Evolutionary conservation across 1,139 yeast species (phyloP).

Genomic region (Protomyces arabidopsidicola): DNA sequence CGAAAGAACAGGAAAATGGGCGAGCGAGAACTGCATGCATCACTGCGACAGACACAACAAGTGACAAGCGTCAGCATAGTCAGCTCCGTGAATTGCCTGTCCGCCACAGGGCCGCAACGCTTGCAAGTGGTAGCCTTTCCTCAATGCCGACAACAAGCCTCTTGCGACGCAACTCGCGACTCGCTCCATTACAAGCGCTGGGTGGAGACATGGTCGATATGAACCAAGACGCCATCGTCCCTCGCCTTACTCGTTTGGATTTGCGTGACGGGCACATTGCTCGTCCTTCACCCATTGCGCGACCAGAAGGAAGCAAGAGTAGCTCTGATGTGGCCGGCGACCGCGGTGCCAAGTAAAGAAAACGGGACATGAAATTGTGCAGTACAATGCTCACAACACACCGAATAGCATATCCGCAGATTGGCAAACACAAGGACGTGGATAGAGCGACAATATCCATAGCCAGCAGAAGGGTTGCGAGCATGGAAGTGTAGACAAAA

Average conservation of each 20-base stretch:
- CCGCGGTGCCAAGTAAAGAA: neutral
- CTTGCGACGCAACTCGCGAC: neutral
- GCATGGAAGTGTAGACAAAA: too few species aligned
- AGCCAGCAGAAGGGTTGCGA: too few species aligned
- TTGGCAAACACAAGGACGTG: too few species aligned
- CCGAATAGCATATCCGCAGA: neutral
- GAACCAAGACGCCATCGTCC: neutral
- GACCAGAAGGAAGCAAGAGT: neutral
- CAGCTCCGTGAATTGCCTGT: too few species aligned
- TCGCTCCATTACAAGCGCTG: neutral
- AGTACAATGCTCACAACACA: neutral
- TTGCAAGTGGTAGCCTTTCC: neutral
- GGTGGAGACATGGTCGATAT: neutral
- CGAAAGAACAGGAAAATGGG: too few species aligned
- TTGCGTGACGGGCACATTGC: neutral
- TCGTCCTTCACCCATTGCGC: neutral
- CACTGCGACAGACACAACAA: too few species aligned
- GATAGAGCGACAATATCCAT: too few species aligned
- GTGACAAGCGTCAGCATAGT: too few species aligned
- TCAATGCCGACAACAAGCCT: neutral
- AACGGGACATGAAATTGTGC: neutral
- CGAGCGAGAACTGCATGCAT: too few species aligned
- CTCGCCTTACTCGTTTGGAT: neutral
- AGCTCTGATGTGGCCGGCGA: neutral
- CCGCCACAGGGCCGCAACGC: neutral